Percentiles rank a stretch among this genome's conserved stretches.
Evolutionary conservation across 192 early-diverging fungal genomes (phyloP).

Genomic region (Backusella mclennaniae): DNA sequence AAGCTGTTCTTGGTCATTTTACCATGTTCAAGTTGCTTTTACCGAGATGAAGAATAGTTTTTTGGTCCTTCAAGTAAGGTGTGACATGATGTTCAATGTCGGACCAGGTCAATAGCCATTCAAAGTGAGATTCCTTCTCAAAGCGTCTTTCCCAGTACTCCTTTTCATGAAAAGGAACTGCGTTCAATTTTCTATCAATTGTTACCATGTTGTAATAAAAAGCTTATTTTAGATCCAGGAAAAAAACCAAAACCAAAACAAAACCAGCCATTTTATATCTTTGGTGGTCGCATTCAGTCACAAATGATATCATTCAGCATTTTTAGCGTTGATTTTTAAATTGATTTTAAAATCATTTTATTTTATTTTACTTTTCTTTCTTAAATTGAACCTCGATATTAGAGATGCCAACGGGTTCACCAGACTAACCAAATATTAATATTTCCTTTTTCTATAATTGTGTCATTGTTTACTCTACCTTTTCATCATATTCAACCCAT

Average conservation of each 20-base stretch:
- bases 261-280: not conserved
- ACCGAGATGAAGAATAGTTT: slow-evolving; percentile 13
- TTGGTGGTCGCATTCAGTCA: not conserved
- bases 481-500: slow-evolving; percentile 93
- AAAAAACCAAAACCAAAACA: not conserved
- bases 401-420: slow-evolving; percentile 64
- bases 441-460: not conserved
- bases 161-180: slow-evolving; percentile 26
- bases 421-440: slow-evolving; percentile 35
- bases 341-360: not conserved
- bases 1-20: not conserved
- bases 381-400: slow-evolving; percentile 56
- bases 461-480: slow-evolving; percentile 32
- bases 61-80: slow-evolving; percentile 4
- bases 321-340: not conserved
- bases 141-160: slow-evolving; percentile 39
- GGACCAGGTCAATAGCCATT: slow-evolving; percentile 29
- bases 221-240: not conserved
- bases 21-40: not conserved
- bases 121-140: slow-evolving; percentile 28
- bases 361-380: slow-evolving; percentile 48
- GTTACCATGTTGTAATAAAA: not conserved
- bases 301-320: not conserved
- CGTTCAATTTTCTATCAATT: not conserved
- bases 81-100: slow-evolving; percentile 4